Evolutionary conservation across 371 early-diverging fungal genomes (phyloP), one percentile per base, ranked within the genome.

Genomic region (Actinomortierella ambigua): DNA sequence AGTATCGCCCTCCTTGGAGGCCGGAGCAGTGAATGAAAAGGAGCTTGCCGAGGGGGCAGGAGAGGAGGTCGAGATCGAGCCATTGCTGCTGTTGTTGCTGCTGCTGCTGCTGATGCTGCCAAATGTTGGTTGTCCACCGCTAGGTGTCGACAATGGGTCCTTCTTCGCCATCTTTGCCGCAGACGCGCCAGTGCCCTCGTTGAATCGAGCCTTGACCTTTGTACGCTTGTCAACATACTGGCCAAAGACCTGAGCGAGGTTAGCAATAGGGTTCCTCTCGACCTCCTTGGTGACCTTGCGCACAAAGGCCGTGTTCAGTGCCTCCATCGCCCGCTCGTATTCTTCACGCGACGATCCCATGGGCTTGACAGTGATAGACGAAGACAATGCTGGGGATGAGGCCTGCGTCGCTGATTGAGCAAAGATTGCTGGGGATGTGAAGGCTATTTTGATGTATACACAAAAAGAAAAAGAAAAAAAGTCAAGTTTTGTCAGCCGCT

Each of bases 241-340:
- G 3, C 58, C 46, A 18, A 71, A 62, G 11, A 59, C 40, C 48
- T 48, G 62, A 18, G 65, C 54, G n/a, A 71, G 44, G 24, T 71
- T 65, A 20, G 55, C 58, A 17, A 52, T 59, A 8, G 71, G 62
- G n/a, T 61, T 58, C n/a, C 47, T 23, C 22, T 65, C 66, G 20
- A 65, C 24, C 26, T 57, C 63, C 53, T 62, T 65, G 40, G 61
- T 47, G 18, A 65, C 48, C 51, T 59, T 61, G 17, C 65, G 61
- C 27, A 71, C 8, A 52, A 71, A 71, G 4, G 55, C 26, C 20
- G 40, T 41, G 46, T 71, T 71, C 43, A 71, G 42, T 4, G 55
- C 62, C 3, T 62, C 54, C 27, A 71, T 20, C 8, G 48, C 18
- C 6, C 62, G 54, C 15, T 62, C 59, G 47, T 65, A 71, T 27